These are phyloP conservation scores for Dictyostelium intermedium DNA, from an alignment of 78 protist genomes.

Conservation along the genomic window DNA sequence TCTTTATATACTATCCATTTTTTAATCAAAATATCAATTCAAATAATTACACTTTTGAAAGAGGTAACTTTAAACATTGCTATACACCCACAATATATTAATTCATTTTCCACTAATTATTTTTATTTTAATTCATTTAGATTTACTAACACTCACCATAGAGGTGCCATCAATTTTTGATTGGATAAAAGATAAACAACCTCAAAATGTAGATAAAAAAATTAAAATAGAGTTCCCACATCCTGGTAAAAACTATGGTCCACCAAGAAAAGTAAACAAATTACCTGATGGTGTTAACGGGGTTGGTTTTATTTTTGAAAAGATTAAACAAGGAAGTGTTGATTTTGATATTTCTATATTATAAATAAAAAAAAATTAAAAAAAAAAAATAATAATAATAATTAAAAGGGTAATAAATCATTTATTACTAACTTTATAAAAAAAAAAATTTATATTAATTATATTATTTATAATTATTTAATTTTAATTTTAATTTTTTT, in stretches of 20 bases:
- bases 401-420: too few relatives aligned
- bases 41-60: background rate
- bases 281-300: background rate
- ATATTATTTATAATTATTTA: background rate
- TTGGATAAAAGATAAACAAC: conserved; percentile 5
- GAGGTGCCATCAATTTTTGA: background rate
- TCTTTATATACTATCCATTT: conserved; percentile 6
- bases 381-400: background rate
- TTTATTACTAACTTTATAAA: too few relatives aligned
- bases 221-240: background rate
- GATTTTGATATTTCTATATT: background rate
- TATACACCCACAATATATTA: too few relatives aligned
- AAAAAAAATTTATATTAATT: too few relatives aligned
- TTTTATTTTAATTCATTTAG: background rate
- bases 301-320: conserved; percentile 20
- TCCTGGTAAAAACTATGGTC: conserved; percentile 21
- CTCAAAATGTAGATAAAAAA: background rate
- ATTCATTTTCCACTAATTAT: background rate
- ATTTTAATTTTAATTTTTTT: background rate
- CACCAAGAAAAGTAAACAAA: background rate
- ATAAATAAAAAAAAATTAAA: background rate
- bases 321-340: background rate
- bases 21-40: background rate
- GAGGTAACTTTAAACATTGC: too few relatives aligned
- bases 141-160: background rate